Conservation (phyloP, 2,329 filamentous ascomycete genomes). For the Chaetomium globosum region DNA sequence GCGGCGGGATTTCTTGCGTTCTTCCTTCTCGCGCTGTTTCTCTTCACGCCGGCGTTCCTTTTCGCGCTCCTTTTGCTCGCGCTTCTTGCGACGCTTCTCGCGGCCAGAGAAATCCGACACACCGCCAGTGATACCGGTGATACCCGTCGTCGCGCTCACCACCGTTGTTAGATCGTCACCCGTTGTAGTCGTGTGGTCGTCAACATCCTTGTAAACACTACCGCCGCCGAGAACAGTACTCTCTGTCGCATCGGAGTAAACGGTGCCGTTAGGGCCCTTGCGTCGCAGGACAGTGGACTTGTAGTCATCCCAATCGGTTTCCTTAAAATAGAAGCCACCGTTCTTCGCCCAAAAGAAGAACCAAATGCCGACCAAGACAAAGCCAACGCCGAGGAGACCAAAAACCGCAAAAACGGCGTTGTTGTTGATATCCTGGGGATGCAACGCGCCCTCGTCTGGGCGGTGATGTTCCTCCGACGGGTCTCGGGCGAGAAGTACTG, state of each 20-base stretch:
- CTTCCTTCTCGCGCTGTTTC: constrained; percentile 50
- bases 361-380: constrained; percentile 81
- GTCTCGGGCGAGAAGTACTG: constrained; percentile 49
- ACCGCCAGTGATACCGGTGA: constrained; percentile 61
- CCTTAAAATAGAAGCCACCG: constrained; percentile 83
- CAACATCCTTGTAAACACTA: constrained; percentile 76
- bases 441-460: constrained; percentile 53
- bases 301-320: constrained; percentile 97
- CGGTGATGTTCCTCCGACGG: constrained; percentile 42
- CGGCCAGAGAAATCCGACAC: constrained; percentile 59
- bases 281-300: constrained; percentile 90
- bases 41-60: constrained; percentile 39
- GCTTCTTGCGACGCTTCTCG: constrained; percentile 55
- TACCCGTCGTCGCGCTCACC: constrained; percentile 49
- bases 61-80: constrained; percentile 52
- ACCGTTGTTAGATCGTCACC: constrained; percentile 46
- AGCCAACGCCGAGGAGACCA: constrained; percentile 74
- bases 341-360: constrained; percentile 99
- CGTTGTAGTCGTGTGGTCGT: constrained; percentile 48
- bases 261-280: constrained; percentile 84
- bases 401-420: constrained; percentile 82
- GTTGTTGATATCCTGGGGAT: constrained; percentile 62
- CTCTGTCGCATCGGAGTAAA: constrained; percentile 78
- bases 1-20: constrained; percentile 45
- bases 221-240: constrained; percentile 85